Base-by-base conservation (phyloP, 768 basidiomycete genomes). In the Leccinum longicurvipes region DNA sequence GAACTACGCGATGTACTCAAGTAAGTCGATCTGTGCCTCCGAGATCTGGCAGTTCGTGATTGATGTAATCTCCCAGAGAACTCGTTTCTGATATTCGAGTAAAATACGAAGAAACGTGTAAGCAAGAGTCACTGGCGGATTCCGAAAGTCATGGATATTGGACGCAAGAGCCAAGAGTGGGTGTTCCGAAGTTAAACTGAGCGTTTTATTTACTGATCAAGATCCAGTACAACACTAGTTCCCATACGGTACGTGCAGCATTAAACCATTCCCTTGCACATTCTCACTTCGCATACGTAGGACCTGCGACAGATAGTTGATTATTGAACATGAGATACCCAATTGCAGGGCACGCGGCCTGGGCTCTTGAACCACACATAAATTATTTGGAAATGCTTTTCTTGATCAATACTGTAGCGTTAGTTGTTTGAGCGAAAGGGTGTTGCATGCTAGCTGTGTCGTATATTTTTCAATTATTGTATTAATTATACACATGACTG, bases 221-320 rank as follows among this genome's bases (percentile, higher is more conserved):
- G 9, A 23, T 52, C 5, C 8, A 68, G 67, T 50, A 28, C 31
- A 49, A 3, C 8, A 69, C 62, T 19, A 53, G 50, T 24, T 51
- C 48, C n/a, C 45, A 36, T 24, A 41, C 21, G 54, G 65, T 61
- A 55, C 57, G 28, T 39, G 17, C 10, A n/a, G 8, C 25, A 2
- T 66, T 2, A 7, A 49, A 23, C 36, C 36, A 44, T 10, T 12
- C 42, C 15, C 82, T 69, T 39, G 36, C 36, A 76, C 78, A 8
- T 73, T 76, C 6, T 69, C 47, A 47, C 23, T 9, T 24, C 21
- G 3, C 23, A 21, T 44, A 44, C 36, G n/a, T 14, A 44, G 42
- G 42, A 27, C 45, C 68, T 17, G 74, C 72, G 4, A 2, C 36
- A 39, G 10, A 39, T 39, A 39, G 36, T 39, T n/a, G 34, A 21